phyloP scores from a whole-genome alignment of 768 basidiomycete species.

The Leucosporidium creatinivorum region DNA sequence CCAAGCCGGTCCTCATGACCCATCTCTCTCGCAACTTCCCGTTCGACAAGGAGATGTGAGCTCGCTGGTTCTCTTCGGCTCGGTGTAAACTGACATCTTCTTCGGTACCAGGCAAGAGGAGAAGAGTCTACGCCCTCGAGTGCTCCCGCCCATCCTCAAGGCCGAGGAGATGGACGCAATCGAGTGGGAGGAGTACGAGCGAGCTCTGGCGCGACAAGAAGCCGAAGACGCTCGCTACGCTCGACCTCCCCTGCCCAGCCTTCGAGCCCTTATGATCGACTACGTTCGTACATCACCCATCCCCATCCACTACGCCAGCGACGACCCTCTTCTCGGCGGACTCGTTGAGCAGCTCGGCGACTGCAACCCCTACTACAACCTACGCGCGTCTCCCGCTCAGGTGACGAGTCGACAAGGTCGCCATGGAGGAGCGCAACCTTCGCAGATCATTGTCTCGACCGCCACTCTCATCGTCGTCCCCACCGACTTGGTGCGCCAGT shows the following conservation, averaged over 20 bases:
- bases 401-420: slow-evolving; percentile 33
- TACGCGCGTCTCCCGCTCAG: slow-evolving; percentile 3
- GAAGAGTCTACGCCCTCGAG: neutral
- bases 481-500: slow-evolving; percentile 39
- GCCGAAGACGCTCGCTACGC: neutral
- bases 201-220: neutral
- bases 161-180: neutral
- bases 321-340: neutral
- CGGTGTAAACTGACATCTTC: neutral
- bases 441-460: slow-evolving; percentile 37
- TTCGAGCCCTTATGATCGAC: slow-evolving; percentile 8
- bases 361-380: slow-evolving; percentile 14
- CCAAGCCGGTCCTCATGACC: slow-evolving; percentile 13
- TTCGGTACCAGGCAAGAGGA: neutral
- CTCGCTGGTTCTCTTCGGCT: neutral
- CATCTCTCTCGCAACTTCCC: slow-evolving; percentile 6
- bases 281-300: slow-evolving; percentile 3
- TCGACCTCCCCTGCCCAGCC: slow-evolving; percentile 7
- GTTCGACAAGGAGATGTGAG: slow-evolving; percentile 10
- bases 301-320: slow-evolving; percentile 1
- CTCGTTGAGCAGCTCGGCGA: slow-evolving; percentile 1
- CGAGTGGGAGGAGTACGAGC: neutral
- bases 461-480: slow-evolving; percentile 42
- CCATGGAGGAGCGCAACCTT: neutral
- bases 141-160: neutral